Evolutionary conservation across 805 yeast genomes (phyloP), one percentile per base, ranked within the genome.

Genomic region (Metschnikowia baotianmanensis): DNA sequence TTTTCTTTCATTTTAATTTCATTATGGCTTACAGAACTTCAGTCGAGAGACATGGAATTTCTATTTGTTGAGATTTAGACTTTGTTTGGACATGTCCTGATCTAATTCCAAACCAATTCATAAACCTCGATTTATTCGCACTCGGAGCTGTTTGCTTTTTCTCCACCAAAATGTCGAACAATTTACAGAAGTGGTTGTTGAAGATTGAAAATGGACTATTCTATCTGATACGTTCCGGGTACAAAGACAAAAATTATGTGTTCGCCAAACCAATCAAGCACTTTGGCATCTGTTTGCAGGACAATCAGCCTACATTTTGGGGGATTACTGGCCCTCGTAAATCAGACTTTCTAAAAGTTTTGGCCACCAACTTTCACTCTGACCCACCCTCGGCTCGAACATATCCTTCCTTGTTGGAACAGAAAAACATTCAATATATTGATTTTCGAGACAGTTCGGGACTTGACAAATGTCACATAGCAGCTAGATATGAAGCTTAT

Each of bases 401-500:
- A 1, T 84, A 78, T 50, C 89, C 93, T 0, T 65, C 66, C 24
- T 52, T 78, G 33, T 38, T 51, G 9, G 49, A 54, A 13, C 56
- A 66, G 26, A 63, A 71, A 10, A 36, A 51, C 13, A 54, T 67
- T 9, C 62, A 58, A 41, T 60, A 56, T 32, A 54, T 69, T 33
- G 62, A 67, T 34, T 67, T 67, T 46, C 52, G 58, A 31, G 71
- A 68, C 18, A 45, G 39, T 22, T 57, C 68, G 1, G 72, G 74
- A 2, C 48, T 66, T 19, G 69, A 64, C 35, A 60, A 56, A 36
- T 86, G 89, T 0, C 95, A 90, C 66, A 53, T 91, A 25, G 82
- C 95, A 37, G 96, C 98, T 1, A 63, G 99, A 38, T 91, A 87
- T 57, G 99, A 91, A 62, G 79, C 78, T 40, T 86, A 78, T 38